A percentile compares a stretch with the other conserved stretches of the same genome.
Conservation (phyloP, 495 filamentous ascomycete species). For the Xylaria curta region DNA sequence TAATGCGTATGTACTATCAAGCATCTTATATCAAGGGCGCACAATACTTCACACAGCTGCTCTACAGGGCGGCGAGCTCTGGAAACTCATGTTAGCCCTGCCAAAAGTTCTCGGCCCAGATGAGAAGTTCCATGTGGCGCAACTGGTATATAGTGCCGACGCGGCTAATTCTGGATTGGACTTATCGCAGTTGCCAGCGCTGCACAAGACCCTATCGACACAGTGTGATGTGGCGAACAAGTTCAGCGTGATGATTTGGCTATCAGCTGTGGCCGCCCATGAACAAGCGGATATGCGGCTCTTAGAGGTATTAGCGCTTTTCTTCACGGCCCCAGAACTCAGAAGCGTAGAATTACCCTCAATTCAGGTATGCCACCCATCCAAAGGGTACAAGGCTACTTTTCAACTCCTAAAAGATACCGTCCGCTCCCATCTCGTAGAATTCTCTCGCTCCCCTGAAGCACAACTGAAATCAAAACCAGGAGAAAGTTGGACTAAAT, state of each 20-base stretch:
- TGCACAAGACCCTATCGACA: conserved; percentile 44
- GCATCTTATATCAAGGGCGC: conserved; percentile 16
- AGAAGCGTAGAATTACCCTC: conserved; percentile 8
- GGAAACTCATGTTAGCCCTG: background rate
- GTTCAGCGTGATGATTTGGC: conserved; percentile 54
- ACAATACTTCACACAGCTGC: background rate
- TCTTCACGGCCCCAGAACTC: conserved; percentile 41
- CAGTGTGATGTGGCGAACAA: conserved; percentile 29
- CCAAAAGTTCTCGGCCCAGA: conserved; percentile 8
- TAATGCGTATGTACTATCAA: conserved; percentile 24
- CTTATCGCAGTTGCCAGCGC: conserved; percentile 38
- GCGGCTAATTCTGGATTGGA: conserved; percentile 32
- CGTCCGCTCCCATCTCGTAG: background rate
- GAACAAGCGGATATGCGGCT: conserved; percentile 37
- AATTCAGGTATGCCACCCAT: background rate
- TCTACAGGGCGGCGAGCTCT: conserved; percentile 5
- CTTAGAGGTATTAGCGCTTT: conserved; percentile 47
- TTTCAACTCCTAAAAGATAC: background rate
- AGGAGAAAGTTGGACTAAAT: background rate
- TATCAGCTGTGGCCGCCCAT: conserved; percentile 45
- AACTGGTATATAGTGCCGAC: conserved; percentile 29
- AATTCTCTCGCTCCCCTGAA: background rate
- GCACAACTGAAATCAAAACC: background rate
- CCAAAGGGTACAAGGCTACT: conserved; percentile 13
- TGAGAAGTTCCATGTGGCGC: background rate